Conservation (phyloP, 2,329 filamentous ascomycete species). For the Pseudogymnoascus sp. region DNA sequence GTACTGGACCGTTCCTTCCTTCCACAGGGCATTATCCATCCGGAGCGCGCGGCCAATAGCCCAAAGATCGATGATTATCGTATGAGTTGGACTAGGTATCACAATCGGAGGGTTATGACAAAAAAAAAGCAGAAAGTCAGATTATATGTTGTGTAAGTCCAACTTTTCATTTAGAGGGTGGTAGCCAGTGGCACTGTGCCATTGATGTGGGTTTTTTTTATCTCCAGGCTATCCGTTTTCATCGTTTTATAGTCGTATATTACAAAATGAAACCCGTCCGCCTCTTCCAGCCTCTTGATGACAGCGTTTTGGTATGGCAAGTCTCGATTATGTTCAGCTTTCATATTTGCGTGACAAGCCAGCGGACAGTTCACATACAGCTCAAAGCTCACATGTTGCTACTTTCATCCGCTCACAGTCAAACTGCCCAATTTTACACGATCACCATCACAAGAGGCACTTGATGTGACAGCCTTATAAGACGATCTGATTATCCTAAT, state of each 20-base stretch:
- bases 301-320: not conserved
- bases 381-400: not conserved
- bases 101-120: not conserved
- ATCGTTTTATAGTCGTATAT: not conserved
- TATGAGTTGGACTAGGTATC: not conserved
- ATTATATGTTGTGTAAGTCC: not conserved
- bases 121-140: not conserved
- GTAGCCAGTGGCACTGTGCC: not conserved
- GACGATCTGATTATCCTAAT: not conserved
- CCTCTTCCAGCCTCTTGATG: not conserved
- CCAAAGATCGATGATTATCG: not conserved
- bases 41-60: not conserved
- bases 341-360: not conserved
- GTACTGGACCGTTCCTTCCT: not conserved
- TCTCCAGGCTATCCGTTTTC: not conserved
- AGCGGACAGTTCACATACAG: not conserved
- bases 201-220: not conserved
- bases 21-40: not conserved
- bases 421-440: no score
- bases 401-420: no score
- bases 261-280: not conserved
- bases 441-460: not conserved
- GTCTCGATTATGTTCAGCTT: not conserved
- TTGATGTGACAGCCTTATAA: not conserved
- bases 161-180: not conserved